Percentiles rank a stretch among this genome's conserved stretches.
Conservation (phyloP, 441 rosid genomes). For the Isatis lusitanica region DNA sequence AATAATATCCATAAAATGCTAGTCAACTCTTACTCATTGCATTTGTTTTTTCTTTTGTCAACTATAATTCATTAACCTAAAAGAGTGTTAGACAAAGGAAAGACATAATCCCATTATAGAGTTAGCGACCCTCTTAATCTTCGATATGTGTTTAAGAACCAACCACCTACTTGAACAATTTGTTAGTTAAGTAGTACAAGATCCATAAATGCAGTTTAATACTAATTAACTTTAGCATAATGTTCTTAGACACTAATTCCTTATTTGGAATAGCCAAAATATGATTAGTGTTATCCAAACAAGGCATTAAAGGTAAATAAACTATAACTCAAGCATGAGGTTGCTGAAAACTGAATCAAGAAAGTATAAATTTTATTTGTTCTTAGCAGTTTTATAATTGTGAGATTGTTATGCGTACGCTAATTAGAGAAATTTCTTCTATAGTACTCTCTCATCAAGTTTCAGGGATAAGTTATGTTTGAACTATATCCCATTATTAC, state of each 20-base stretch:
- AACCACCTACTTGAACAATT: neutral
- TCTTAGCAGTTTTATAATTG: too few relatives aligned
- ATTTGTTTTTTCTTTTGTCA: constrained; percentile 6
- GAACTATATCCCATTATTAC: too few relatives aligned
- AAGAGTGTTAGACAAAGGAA: neutral
- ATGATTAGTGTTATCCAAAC: too few relatives aligned
- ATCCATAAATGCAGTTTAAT: neutral
- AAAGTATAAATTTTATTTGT: too few relatives aligned
- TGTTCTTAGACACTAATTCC: neutral
- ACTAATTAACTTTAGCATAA: neutral
- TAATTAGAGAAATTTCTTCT: too few relatives aligned
- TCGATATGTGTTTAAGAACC: neutral
- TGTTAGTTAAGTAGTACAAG: neutral
- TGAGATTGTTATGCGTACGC: too few relatives aligned
- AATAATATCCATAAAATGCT: neutral
- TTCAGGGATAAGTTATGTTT: too few relatives aligned
- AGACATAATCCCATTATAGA: neutral
- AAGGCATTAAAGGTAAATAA: too few relatives aligned
- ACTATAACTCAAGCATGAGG: too few relatives aligned
- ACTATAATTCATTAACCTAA: neutral
- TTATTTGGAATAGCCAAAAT: too few relatives aligned
- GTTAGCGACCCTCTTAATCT: neutral
- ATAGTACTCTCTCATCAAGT: too few relatives aligned
- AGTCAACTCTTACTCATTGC: constrained; percentile 10
- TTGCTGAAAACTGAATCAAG: too few relatives aligned